phyloP scores from a whole-genome alignment of 169 alveolate species.

The Eimeria acervulina region DNA sequence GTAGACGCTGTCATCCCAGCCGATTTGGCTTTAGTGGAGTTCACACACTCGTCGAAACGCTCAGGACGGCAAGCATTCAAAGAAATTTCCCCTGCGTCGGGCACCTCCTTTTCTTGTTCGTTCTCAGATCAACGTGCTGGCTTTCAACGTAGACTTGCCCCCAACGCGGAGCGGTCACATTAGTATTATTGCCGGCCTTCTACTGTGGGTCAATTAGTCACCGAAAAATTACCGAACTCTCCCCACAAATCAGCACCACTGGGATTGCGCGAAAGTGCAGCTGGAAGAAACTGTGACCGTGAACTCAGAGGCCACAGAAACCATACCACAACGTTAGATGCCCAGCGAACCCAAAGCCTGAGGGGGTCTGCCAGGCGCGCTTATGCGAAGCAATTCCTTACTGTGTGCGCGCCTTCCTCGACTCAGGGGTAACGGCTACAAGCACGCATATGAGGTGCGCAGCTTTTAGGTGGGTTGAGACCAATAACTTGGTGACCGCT shows the following conservation, averaged over 20 bases:
- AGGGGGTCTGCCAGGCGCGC: background rate
- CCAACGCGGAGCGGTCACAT: background rate
- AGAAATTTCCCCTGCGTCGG: background rate
- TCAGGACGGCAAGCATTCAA: background rate
- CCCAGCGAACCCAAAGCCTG: background rate
- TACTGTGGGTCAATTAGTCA: background rate
- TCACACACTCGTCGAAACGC: background rate
- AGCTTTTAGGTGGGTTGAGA: background rate
- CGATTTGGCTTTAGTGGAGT: too few species aligned
- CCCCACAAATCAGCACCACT: background rate
- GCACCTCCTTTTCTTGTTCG: background rate
- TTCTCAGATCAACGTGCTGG: background rate
- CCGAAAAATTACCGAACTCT: background rate
- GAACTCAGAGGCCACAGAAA: background rate
- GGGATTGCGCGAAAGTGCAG: background rate
- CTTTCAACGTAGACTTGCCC: background rate
- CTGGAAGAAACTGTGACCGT: too few species aligned
- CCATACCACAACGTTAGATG: too few species aligned
- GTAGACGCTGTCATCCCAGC: too few species aligned
- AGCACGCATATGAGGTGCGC: background rate
- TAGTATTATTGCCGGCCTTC: background rate
- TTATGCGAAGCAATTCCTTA: background rate
- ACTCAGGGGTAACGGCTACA: background rate
- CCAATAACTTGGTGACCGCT: background rate
- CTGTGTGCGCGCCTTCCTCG: background rate